Evolutionary conservation across 2,329 filamentous ascomycete genomes (phyloP).

Genomic region (Claviceps fusiformis): DNA sequence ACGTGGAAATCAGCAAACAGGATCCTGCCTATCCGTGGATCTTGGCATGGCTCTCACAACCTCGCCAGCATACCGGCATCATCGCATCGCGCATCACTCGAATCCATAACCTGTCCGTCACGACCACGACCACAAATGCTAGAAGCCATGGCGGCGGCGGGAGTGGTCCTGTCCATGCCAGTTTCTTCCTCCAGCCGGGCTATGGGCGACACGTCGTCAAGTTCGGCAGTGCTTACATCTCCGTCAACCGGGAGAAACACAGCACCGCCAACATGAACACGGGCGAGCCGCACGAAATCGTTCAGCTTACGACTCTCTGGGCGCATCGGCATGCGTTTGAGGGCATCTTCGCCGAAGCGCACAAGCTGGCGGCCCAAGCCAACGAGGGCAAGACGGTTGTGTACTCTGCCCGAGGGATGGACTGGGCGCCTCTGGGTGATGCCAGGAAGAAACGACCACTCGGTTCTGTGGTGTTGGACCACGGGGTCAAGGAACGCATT

Average conservation of each 20-base stretch:
- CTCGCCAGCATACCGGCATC: constrained; percentile 51
- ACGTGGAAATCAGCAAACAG: constrained; percentile 88
- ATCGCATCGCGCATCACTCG: constrained; percentile 44
- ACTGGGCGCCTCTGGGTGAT: constrained; percentile 76
- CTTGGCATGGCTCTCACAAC: constrained; percentile 82
- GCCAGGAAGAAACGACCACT: constrained; percentile 77
- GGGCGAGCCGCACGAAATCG: constrained; percentile 85
- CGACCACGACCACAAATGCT: constrained; percentile 44
- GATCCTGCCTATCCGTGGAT: constrained; percentile 93
- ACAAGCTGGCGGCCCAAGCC: constrained; percentile 61
- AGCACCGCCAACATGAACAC: constrained; percentile 66
- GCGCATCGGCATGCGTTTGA: constrained; percentile 81
- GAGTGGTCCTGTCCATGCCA: constrained; percentile 58
- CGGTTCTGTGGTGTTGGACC: constrained; percentile 73
- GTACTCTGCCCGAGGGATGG: constrained; percentile 70
- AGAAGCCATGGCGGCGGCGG: constrained; percentile 40
- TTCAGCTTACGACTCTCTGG: constrained; percentile 86
- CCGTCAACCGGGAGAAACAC: constrained; percentile 77
- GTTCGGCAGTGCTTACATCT: constrained; percentile 75
- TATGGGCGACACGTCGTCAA: constrained; percentile 81
- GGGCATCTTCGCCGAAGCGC: constrained; percentile 76
- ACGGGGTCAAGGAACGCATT: constrained; percentile 70
- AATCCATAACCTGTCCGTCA: constrained; percentile 46
- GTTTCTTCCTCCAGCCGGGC: constrained; percentile 81
- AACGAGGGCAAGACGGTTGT: constrained; percentile 90